phyloP scores from a whole-genome alignment of 768 basidiomycete species.

The Mycena capillaripes region DNA sequence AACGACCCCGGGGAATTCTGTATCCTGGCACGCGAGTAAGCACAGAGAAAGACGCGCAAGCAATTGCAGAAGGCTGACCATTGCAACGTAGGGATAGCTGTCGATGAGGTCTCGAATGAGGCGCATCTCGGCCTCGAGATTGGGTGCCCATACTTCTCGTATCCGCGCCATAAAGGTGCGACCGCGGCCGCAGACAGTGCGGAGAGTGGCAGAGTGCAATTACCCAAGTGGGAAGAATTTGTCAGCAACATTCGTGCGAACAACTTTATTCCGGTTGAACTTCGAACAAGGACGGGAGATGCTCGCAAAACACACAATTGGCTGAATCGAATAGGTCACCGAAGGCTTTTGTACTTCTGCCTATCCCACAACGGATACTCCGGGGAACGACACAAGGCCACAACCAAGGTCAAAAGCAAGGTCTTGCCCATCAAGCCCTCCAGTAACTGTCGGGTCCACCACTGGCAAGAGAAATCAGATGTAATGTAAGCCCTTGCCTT shows the following conservation, averaged over 20 bases:
- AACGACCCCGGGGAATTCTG: conserved; percentile 98
- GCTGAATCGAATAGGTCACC: too few relatives aligned
- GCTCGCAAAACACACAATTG: too few relatives aligned
- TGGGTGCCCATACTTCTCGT: conserved; percentile 95
- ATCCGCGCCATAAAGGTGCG: conserved; percentile 76
- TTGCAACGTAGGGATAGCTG: conserved; percentile 93
- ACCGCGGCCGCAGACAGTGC: conserved; percentile 4
- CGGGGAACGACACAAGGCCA: too few relatives aligned
- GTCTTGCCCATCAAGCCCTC: too few relatives aligned
- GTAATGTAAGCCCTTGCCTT: too few relatives aligned
- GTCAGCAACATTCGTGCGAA: neutral
- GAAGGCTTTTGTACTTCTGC: too few relatives aligned
- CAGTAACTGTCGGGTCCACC: too few relatives aligned
- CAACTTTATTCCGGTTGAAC: too few relatives aligned
- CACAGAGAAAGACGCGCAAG: conserved; percentile 37
- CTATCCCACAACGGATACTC: too few relatives aligned
- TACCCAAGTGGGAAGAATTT: neutral
- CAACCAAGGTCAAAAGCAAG: too few relatives aligned
- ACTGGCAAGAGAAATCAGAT: too few relatives aligned
- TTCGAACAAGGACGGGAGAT: too few relatives aligned
- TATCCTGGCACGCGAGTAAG: conserved; percentile 75
- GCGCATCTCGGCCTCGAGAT: conserved; percentile 93
- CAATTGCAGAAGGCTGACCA: conserved; percentile 64
- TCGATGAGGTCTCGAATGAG: conserved; percentile 91
- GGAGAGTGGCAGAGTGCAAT: neutral